These are phyloP conservation scores for Inga laurina DNA, from an alignment of 306 rosid species.

Conservation along the genomic window DNA sequence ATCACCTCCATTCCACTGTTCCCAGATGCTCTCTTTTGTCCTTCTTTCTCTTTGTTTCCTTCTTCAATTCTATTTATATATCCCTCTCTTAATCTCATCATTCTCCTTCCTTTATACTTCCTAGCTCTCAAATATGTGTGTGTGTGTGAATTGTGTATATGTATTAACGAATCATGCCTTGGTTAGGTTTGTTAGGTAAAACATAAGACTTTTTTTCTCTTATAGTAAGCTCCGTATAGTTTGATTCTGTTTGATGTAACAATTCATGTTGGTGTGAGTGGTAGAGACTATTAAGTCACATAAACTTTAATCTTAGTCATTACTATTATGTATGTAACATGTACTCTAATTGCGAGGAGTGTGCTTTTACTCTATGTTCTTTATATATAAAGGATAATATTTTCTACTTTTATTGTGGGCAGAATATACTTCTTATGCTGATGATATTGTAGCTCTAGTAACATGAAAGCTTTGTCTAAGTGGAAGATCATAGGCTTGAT, in stretches of 20 bases:
- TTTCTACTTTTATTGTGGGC: too few species aligned
- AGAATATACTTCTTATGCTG: background rate
- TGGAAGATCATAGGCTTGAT: too few species aligned
- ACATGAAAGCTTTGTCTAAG: too few species aligned
- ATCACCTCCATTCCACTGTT: background rate
- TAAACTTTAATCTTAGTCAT: too few species aligned
- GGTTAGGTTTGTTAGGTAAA: background rate
- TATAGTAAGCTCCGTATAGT: background rate
- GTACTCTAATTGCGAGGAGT: background rate
- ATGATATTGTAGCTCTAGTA: too few species aligned
- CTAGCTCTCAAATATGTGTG: background rate
- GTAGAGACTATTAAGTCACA: background rate
- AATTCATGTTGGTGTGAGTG: background rate
- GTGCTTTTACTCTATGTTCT: background rate
- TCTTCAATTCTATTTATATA: background rate
- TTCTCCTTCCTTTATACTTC: background rate
- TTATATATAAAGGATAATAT: background rate
- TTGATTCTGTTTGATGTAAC: background rate
- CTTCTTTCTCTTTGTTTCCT: background rate
- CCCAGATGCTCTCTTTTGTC: constrained; percentile 3
- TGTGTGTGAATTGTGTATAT: background rate
- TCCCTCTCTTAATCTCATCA: background rate
- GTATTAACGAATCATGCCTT: too few species aligned
- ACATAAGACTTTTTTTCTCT: background rate
- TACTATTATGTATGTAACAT: background rate